A percentile compares a stretch with the other conserved stretches of the same genome.
Conservation (phyloP, 2,329 filamentous ascomycete species). For the Trichoderma sp. region DNA sequence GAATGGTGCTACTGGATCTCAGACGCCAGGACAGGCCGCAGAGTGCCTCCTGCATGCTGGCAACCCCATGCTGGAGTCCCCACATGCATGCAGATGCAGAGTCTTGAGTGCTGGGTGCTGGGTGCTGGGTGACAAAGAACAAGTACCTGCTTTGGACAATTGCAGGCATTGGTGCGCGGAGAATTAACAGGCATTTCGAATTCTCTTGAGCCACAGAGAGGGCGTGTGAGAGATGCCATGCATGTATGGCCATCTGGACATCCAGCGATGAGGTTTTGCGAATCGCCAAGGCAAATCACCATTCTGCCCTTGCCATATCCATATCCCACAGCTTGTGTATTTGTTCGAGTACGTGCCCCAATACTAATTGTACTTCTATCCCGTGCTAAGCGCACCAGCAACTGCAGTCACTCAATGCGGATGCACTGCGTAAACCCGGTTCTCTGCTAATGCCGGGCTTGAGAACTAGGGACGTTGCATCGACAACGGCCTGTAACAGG, state of each 20-base stretch:
- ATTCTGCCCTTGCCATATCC: neutral
- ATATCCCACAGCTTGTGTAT: neutral
- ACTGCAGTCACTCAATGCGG: neutral
- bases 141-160: neutral
- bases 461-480: slow-evolving; percentile 10
- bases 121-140: neutral
- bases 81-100: slow-evolving; percentile 19
- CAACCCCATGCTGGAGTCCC: slow-evolving; percentile 2
- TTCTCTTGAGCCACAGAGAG: neutral
- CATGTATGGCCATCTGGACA: neutral
- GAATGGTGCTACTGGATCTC: slow-evolving; percentile 7
- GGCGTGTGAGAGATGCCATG: neutral
- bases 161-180: neutral
- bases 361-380: neutral
- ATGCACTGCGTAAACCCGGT: neutral
- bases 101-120: neutral
- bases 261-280: neutral
- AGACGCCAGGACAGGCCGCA: slow-evolving; percentile 11
- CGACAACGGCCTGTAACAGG: slow-evolving; percentile 12
- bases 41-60: slow-evolving; percentile 19
- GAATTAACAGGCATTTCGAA: neutral
- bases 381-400: slow-evolving; percentile 2
- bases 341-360: neutral
- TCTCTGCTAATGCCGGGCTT: slow-evolving; percentile 16
- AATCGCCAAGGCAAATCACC: neutral